phyloP scores from a whole-genome alignment of 768 basidiomycete species.

The Amanita fuliginea region DNA sequence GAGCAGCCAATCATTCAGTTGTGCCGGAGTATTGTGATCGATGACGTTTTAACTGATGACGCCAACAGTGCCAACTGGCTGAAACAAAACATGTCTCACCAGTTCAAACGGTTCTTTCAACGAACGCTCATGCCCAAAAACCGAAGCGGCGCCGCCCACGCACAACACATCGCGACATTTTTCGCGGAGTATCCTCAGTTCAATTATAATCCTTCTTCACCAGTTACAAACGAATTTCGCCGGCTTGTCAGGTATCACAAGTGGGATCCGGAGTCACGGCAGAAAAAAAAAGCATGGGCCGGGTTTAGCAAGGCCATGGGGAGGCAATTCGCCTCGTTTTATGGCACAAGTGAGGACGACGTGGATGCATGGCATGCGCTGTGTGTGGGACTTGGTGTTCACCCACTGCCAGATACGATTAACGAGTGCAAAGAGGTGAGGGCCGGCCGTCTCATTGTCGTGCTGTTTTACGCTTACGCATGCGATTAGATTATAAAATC shows the following conservation, averaged over 20 bases:
- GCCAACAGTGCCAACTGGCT: no score
- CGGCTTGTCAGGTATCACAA: not conserved
- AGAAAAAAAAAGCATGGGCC: not conserved
- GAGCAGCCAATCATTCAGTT: no score
- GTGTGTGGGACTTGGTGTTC: not conserved
- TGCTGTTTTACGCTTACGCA: not conserved
- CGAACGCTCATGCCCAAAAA: no score
- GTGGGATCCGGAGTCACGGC: not conserved
- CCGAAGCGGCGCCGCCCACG: no score
- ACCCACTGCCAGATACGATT: not conserved
- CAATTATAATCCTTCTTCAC: not conserved
- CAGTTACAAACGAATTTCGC: not conserved
- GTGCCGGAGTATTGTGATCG: no score
- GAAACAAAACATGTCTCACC: no score
- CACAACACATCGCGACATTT: not conserved
- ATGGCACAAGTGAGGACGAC: not conserved
- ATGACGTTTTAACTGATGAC: no score
- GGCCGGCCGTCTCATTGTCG: not conserved
- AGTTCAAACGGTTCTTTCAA: no score
- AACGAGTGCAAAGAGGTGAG: not conserved
- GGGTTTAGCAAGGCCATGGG: not conserved
- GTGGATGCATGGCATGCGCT: not conserved
- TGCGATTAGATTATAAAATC: conserved; percentile 1
- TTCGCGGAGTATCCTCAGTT: not conserved
- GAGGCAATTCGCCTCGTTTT: not conserved